Conservation (phyloP, 1,139 yeast species). For the Hanseniaspora sp. region DNA sequence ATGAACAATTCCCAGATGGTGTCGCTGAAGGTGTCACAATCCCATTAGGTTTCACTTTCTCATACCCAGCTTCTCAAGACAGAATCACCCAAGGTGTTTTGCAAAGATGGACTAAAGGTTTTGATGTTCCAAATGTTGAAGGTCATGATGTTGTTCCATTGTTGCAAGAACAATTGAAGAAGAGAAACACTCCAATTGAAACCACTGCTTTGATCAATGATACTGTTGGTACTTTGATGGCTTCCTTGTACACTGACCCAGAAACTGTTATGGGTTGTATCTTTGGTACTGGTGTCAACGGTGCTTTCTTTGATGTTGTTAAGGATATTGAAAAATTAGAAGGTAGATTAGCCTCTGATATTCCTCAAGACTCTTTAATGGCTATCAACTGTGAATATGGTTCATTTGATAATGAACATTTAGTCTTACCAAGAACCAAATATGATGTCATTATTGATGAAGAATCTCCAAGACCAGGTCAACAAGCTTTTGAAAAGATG, state of each 20-base stretch:
- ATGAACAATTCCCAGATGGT: constrained; percentile 57
- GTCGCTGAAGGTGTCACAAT: constrained; percentile 32
- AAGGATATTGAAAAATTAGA: constrained; percentile 70
- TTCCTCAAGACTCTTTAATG: constrained; percentile 59
- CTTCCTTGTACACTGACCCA: constrained; percentile 84
- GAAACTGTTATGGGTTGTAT: constrained; percentile 88
- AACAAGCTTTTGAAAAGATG: constrained; percentile 94
- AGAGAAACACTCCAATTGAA: constrained; percentile 58
- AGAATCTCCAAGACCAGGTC: constrained; percentile 91
- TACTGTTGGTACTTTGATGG: constrained; percentile 94
- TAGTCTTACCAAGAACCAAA: constrained; percentile 75
- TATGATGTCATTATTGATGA: constrained; percentile 71
- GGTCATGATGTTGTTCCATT: constrained; percentile 90
- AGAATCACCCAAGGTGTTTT: constrained; percentile 76
- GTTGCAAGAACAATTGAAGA: constrained; percentile 64
- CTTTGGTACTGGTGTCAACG: constrained; percentile 97
- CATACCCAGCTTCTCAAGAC: constrained; percentile 80
- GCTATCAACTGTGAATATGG: constrained; percentile 98
- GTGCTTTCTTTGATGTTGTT: constrained; percentile 81
- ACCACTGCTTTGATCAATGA: constrained; percentile 92
- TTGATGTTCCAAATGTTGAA: constrained; percentile 86
- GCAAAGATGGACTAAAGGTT: constrained; percentile 98
- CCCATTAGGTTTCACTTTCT: constrained; percentile 90
- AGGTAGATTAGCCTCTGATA: constrained; percentile 56
- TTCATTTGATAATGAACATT: constrained; percentile 86